Conservation (phyloP, 345 rosid genomes). For the Clarkia xantiana region DNA sequence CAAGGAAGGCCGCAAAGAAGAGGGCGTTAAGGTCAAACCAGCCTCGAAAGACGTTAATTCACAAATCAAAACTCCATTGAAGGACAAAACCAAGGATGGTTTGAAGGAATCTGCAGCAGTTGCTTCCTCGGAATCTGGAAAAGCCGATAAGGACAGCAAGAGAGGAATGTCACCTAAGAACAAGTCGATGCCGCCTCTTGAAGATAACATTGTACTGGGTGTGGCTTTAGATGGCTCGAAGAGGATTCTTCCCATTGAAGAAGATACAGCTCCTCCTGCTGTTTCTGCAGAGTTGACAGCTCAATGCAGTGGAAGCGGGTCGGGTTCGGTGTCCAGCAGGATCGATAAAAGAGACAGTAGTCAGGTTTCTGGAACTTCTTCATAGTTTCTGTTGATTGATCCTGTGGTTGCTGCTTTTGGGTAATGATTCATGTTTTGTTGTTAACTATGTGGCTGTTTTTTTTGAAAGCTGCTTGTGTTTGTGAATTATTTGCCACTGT, state of each 20-base stretch:
- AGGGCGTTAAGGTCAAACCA: slow-evolving; percentile 23
- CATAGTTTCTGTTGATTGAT: slow-evolving; percentile 7
- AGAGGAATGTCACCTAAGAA: slow-evolving; percentile 13
- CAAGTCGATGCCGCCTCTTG: slow-evolving; percentile 30
- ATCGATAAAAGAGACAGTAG: slow-evolving; percentile 29
- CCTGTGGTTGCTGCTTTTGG: not conserved
- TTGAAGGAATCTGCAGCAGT: slow-evolving; percentile 9
- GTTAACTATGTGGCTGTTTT: slow-evolving; percentile 25
- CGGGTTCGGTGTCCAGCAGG: slow-evolving; percentile 5
- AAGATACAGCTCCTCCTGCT: slow-evolving; percentile 24
- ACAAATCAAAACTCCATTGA: slow-evolving; percentile 13
- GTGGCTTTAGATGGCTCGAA: slow-evolving; percentile 85
- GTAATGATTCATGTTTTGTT: not conserved
- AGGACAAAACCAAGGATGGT: slow-evolving; percentile 11
- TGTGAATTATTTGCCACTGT: no score
- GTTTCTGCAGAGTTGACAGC: slow-evolving; percentile 27
- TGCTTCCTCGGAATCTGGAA: slow-evolving; percentile 1
- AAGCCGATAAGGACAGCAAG: slow-evolving; percentile 15
- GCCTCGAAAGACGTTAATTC: slow-evolving; percentile 15
- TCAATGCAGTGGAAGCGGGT: slow-evolving; percentile 21
- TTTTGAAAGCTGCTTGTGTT: slow-evolving; percentile 22
- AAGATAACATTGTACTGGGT: slow-evolving; percentile 76
- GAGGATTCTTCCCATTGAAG: slow-evolving; percentile 83
- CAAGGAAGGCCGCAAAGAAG: slow-evolving; percentile 30
- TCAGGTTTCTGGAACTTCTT: slow-evolving; percentile 19